These are phyloP conservation scores for Epichloe aotearoae DNA, from an alignment of 2,329 filamentous ascomycete species.

Conservation along the genomic window DNA sequence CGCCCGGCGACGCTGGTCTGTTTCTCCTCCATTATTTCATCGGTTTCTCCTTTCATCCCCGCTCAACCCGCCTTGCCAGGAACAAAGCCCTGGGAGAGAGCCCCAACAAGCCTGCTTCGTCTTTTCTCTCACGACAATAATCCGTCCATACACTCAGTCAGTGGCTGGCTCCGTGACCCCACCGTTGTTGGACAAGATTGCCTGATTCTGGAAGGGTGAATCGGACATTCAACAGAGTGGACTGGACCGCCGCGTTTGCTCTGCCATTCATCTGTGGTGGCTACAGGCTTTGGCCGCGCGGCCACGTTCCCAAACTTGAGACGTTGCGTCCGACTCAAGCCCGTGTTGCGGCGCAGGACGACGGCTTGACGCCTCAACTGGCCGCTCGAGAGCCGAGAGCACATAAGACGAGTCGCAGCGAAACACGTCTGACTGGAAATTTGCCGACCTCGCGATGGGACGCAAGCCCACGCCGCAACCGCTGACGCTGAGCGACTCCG, in stretches of 20 bases:
- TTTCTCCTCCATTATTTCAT: too few relatives aligned
- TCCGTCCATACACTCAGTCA: background rate
- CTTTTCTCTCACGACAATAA: background rate
- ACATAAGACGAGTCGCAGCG: background rate
- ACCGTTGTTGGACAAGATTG: background rate
- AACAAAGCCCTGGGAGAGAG: too few relatives aligned
- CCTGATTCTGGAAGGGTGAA: background rate
- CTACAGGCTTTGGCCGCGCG: background rate
- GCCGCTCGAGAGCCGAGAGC: too few relatives aligned
- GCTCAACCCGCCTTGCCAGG: background rate
- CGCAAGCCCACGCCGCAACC: constrained; percentile 46
- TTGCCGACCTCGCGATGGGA: constrained; percentile 28
- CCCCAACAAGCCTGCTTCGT: background rate
- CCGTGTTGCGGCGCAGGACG: background rate
- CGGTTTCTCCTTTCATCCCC: background rate
- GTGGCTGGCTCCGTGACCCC: background rate
- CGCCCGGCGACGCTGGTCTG: too few relatives aligned
- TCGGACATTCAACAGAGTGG: too few relatives aligned
- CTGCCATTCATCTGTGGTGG: background rate
- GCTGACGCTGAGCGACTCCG: constrained; percentile 36
- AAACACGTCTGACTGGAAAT: too few relatives aligned
- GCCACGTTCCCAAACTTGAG: background rate
- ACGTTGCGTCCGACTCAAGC: background rate
- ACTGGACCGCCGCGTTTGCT: too few relatives aligned
- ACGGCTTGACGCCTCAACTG: background rate